Percentiles rank a stretch among this genome's conserved stretches.
These are phyloP conservation scores for Xylaria nigripes DNA, from an alignment of 495 filamentous ascomycete species.

Conservation along the genomic window DNA sequence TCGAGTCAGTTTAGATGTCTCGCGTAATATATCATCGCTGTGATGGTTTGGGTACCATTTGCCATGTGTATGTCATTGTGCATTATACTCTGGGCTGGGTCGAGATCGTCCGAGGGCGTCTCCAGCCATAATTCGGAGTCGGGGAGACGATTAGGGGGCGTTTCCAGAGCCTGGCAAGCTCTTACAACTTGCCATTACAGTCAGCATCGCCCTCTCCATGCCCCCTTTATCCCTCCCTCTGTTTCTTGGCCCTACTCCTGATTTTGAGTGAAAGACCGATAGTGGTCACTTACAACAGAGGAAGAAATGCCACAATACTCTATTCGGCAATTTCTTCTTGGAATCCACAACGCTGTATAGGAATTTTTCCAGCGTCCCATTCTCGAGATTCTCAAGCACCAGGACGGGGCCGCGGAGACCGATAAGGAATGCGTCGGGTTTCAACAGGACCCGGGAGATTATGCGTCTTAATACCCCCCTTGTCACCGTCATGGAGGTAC, in stretches of 20 bases:
- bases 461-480: not conserved
- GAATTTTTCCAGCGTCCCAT: not conserved
- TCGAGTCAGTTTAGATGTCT: not conserved
- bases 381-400: conserved; percentile 4
- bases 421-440: not conserved
- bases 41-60: not conserved
- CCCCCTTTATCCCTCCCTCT: not conserved
- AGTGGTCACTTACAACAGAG: conserved; percentile 5
- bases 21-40: not conserved
- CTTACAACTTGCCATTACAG: not conserved
- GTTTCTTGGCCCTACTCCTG: too few relatives aligned
- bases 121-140: not conserved
- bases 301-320: conserved; percentile 5
- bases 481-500: not conserved
- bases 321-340: not conserved
- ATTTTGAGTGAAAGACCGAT: not conserved
- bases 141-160: not conserved
- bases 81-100: not conserved
- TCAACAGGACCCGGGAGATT: not conserved
- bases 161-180: conserved; percentile 5
- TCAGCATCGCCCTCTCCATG: not conserved
- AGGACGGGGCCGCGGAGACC: conserved; percentile 3
- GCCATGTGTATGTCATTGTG: not conserved
- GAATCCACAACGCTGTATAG: rapidly evolving
- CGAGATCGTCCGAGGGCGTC: not conserved